Evolutionary conservation across 192 early-diverging fungal species (phyloP).

Genomic region (Podila horticola): DNA sequence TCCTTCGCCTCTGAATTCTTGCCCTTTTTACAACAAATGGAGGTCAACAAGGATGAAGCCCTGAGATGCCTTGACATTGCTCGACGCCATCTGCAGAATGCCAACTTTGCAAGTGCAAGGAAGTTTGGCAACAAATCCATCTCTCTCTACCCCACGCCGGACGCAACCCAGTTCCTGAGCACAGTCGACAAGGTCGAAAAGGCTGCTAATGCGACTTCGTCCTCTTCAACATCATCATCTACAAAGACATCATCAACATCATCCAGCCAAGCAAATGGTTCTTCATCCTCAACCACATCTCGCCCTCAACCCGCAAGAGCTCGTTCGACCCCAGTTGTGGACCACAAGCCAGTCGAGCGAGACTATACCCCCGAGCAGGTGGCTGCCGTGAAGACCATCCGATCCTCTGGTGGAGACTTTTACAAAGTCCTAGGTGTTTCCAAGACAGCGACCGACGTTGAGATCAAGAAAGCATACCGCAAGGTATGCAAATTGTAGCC

Average conservation of each 20-base stretch:
- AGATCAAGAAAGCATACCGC: conserved; percentile 95
- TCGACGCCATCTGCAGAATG: conserved; percentile 69
- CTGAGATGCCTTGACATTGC: conserved; percentile 80
- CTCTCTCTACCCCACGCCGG: conserved; percentile 79
- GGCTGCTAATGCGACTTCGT: conserved; percentile 16
- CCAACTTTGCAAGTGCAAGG: conserved; percentile 76
- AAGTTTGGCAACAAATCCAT: conserved; percentile 87
- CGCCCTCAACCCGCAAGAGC: conserved; percentile 23
- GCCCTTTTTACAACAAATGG: conserved; percentile 59
- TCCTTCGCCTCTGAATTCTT: not conserved
- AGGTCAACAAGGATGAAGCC: conserved; percentile 92
- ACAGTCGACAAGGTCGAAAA: conserved; percentile 49
- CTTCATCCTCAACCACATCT: conserved; percentile 13
- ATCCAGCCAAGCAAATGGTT: conserved; percentile 14
- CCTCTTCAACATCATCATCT: conserved; percentile 25
- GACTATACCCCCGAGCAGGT: conserved; percentile 84
- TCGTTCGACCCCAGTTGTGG: conserved; percentile 28
- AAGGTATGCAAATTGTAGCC: conserved; percentile 69
- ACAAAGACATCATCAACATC: conserved; percentile 37
- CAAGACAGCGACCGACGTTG: conserved; percentile 79
- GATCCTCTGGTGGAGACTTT: conserved; percentile 79
- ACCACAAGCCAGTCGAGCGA: conserved; percentile 51
- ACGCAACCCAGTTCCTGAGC: conserved; percentile 66
- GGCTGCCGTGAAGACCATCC: conserved; percentile 81
- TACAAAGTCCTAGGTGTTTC: conserved; percentile 84